Evolutionary conservation across 2,329 filamentous ascomycete species (phyloP).

Genomic region (Claviceps arundinis): DNA sequence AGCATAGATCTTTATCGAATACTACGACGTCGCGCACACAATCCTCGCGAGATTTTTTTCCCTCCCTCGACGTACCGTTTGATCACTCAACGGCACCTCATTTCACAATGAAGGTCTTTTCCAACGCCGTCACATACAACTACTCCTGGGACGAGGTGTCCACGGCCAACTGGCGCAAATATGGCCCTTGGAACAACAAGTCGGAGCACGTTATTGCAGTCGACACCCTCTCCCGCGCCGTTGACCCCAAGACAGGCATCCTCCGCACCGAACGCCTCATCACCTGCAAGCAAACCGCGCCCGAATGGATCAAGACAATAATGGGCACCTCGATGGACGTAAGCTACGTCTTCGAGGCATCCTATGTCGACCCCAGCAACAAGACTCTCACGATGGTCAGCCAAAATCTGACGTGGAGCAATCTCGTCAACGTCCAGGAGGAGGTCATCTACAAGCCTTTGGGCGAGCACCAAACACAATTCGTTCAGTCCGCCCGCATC

Average conservation of each 20-base stretch:
- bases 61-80: not conserved
- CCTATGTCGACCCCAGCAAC: conserved; percentile 72
- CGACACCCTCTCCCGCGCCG: conserved; percentile 67
- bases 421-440: conserved; percentile 83
- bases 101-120: conserved; percentile 79
- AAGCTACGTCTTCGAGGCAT: conserved; percentile 87
- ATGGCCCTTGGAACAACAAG: conserved; percentile 98
- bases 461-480: conserved; percentile 51
- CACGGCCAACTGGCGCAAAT: conserved; percentile 96
- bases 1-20: too few relatives aligned
- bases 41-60: not conserved
- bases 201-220: conserved; percentile 94
- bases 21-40: too few relatives aligned
- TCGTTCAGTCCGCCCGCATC: conserved; percentile 82
- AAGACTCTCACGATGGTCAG: conserved; percentile 95
- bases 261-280: conserved; percentile 50
- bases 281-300: conserved; percentile 49
- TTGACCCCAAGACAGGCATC: conserved; percentile 44
- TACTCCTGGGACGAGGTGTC: conserved; percentile 99
- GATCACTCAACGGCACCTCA: conserved; percentile 9
- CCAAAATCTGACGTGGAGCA: conserved; percentile 85
- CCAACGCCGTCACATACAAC: conserved; percentile 77
- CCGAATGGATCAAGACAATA: conserved; percentile 68
- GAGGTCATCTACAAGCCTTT: conserved; percentile 73
- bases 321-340: conserved; percentile 63